These are phyloP conservation scores for Blastocystis sp. DNA, from an alignment of 352 stramenopile genomes.

Conservation along the genomic window DNA sequence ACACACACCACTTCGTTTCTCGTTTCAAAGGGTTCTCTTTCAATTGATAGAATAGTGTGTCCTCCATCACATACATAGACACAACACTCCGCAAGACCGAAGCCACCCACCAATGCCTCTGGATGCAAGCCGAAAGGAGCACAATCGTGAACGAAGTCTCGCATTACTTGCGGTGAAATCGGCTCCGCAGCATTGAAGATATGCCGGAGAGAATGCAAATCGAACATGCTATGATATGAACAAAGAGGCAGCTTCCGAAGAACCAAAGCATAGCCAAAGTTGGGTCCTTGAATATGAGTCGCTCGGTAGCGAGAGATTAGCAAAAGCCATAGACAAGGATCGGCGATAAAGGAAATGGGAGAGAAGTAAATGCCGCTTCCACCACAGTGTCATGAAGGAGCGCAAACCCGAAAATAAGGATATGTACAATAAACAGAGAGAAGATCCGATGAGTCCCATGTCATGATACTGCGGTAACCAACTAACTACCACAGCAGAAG, in stretches of 20 bases:
- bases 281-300: conserved; percentile 93
- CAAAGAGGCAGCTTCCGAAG: conserved; percentile 66
- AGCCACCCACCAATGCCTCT: conserved; percentile 87
- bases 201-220: conserved; percentile 84
- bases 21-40: conserved; percentile 80
- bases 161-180: conserved; percentile 78
- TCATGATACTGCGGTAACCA: conserved; percentile 98
- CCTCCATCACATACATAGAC: conserved; percentile 91
- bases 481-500: conserved; percentile 85
- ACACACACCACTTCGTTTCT: conserved; percentile 65
- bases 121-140: conserved; percentile 73
- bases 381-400: conserved; percentile 72
- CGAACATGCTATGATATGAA: conserved; percentile 65
- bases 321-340: conserved; percentile 88
- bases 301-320: conserved; percentile 74
- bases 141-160: conserved; percentile 81
- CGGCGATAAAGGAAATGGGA: conserved; percentile 89
- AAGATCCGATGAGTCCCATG: conserved; percentile 97
- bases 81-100: conserved; percentile 94
- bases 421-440: conserved; percentile 50
- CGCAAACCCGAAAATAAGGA: neutral
- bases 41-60: conserved; percentile 76
- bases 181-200: conserved; percentile 97
- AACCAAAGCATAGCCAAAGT: conserved; percentile 93
- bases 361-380: conserved; percentile 91